phyloP scores from a whole-genome alignment of 306 rosid species.

The Crotalaria pallida region DNA sequence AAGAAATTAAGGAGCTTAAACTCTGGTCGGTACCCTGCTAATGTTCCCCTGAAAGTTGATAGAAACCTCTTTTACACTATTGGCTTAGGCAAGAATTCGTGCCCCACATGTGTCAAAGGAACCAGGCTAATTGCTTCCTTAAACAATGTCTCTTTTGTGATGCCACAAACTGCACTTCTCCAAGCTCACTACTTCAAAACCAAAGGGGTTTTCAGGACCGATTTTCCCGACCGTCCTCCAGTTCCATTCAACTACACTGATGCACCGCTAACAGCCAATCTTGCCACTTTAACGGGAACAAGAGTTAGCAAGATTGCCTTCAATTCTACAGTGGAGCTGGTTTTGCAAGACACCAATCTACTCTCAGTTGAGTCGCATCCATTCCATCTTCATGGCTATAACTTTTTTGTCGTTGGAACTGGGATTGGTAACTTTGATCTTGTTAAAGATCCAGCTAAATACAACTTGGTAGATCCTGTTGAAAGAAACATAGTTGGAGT shows the following conservation, averaged over 20 bases:
- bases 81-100: slow-evolving; percentile 48
- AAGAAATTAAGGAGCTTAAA: slow-evolving; percentile 51
- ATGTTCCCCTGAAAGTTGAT: slow-evolving; percentile 64
- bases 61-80: slow-evolving; percentile 52
- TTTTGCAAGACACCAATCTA: slow-evolving; percentile 61
- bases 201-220: slow-evolving; percentile 50
- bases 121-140: slow-evolving; percentile 56
- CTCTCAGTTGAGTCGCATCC: slow-evolving; percentile 73
- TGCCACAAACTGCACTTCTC: slow-evolving; percentile 66
- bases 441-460: slow-evolving; percentile 54
- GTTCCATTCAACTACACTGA: slow-evolving; percentile 57
- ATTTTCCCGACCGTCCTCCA: slow-evolving; percentile 59
- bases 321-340: slow-evolving; percentile 67
- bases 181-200: slow-evolving; percentile 62
- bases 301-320: slow-evolving; percentile 60
- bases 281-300: slow-evolving; percentile 50
- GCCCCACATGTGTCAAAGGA: slow-evolving; percentile 61
- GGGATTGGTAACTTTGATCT: slow-evolving; percentile 76
- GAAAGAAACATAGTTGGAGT: slow-evolving; percentile 81
- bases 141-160: slow-evolving; percentile 57
- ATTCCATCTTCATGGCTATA: slow-evolving; percentile 57
- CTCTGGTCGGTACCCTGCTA: slow-evolving; percentile 51
- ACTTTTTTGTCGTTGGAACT: slow-evolving; percentile 56
- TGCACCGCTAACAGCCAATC: slow-evolving; percentile 53
- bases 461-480: slow-evolving; percentile 69